phyloP scores from a whole-genome alignment of 805 yeast species.

The Pichia ethanolica region DNA sequence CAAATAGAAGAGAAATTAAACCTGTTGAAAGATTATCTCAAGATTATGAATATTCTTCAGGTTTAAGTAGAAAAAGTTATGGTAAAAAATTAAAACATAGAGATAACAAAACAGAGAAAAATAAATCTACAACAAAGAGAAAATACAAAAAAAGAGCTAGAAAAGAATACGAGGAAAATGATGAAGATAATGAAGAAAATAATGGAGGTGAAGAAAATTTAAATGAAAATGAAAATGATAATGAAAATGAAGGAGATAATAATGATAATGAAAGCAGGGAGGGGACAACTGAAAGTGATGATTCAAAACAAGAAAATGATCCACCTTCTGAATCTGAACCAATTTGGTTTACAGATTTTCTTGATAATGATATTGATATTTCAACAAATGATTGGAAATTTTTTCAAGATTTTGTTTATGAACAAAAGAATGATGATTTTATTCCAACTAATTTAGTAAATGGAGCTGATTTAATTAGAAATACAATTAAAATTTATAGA shows the following conservation, averaged over 20 bases:
- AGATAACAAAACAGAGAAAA: neutral
- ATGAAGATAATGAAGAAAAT: neutral
- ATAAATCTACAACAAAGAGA: neutral
- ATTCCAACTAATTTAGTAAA: conserved; percentile 13
- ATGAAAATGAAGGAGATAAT: neutral
- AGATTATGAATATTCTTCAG: neutral
- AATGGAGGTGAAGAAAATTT: neutral
- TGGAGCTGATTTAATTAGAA: conserved; percentile 17
- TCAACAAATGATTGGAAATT: conserved; percentile 11
- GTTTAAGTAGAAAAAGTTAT: conserved; percentile 2
- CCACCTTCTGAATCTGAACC: conserved; percentile 1
- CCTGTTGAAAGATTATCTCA: conserved; percentile 20
- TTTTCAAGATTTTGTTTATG: conserved; percentile 17
- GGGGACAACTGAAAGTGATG: neutral
- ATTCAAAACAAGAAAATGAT: neutral
- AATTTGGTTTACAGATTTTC: conserved; percentile 20
- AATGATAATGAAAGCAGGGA: neutral
- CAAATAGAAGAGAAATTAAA: conserved; percentile 14
- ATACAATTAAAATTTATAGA: conserved; percentile 19
- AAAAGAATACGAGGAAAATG: neutral
- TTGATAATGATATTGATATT: conserved; percentile 8
- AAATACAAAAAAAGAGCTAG: neutral
- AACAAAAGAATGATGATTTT: conserved; percentile 14
- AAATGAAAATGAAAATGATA: neutral
- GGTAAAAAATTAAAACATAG: conserved; percentile 7